Conservation (phyloP, 2,329 filamentous ascomycete species). For the Rhynchosporium secalis region DNA sequence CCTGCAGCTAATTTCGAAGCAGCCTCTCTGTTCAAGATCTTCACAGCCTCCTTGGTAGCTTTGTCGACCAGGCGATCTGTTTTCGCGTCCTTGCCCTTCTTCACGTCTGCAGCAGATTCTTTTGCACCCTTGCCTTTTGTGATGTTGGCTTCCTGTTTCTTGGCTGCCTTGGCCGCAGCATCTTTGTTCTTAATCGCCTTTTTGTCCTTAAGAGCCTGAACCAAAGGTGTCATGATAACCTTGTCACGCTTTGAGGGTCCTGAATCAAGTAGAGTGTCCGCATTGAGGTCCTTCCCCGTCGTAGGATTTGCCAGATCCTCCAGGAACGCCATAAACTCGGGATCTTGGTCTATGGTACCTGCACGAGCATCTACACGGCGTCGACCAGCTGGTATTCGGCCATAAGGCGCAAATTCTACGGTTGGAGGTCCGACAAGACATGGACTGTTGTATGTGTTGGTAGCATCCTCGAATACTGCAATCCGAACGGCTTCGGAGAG, state of each 20-base stretch:
- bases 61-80: constrained; percentile 63
- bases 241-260: constrained; percentile 48
- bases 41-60: constrained; percentile 61
- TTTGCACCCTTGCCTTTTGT: constrained; percentile 56
- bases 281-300: constrained; percentile 49
- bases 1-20: constrained; percentile 46
- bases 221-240: constrained; percentile 80
- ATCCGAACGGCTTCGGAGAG: constrained; percentile 71
- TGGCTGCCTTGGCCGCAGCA: constrained; percentile 51
- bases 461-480: constrained; percentile 76
- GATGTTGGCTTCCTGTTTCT: constrained; percentile 51
- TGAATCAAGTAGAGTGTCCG: constrained; percentile 42
- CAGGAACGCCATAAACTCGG: constrained; percentile 92
- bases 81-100: constrained; percentile 62
- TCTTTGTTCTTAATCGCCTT: constrained; percentile 74
- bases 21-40: constrained; percentile 62
- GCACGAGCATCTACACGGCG: constrained; percentile 79
- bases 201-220: constrained; percentile 88
- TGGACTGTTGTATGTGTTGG: constrained; percentile 69
- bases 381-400: constrained; percentile 75
- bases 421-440: constrained; percentile 76
- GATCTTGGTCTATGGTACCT: constrained; percentile 94
- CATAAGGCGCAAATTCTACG: constrained; percentile 81
- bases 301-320: constrained; percentile 77
- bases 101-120: constrained; percentile 52